Base-by-base conservation (phyloP, 202 grass and related monocot genomes). In the Eragrostis tef region DNA sequence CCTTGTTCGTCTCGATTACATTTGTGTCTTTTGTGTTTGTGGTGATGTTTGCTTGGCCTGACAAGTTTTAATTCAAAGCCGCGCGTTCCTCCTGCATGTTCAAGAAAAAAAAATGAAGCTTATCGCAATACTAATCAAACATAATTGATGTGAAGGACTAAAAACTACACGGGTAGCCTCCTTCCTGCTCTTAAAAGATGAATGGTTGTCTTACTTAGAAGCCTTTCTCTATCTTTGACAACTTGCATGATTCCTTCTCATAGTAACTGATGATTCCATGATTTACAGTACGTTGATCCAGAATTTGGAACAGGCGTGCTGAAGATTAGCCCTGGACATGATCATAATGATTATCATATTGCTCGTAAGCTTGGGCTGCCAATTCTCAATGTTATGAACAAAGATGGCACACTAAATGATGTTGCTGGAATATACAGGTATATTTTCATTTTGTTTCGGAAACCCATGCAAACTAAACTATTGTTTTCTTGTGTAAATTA, bases 321-420 rank as follows among this genome's bases (percentile, higher is more conserved):
- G 85, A 98, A 98, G 77, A 98, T 98, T 75, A 98, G 95, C 78
- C 95, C 95, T 85, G 95, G 92, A 67, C 95, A 98, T 89, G 95
- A 98, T 80, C 95, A 98, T 56, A 98, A 98, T 78, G 95, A 98
- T 91, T 98, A 98, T 88, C 92, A 98, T 86, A 94, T 98, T 87
- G 88, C 95, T 85, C 88, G 92, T 84, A 98, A 98, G 87, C 92
- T 98, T 89, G 95, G 95, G 39, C 79, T 98, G 64, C 95, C 95
- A 57, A 93, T 98, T 70, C 92, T 98, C 19, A 98, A 98, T 85
- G 85, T 91, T 78, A 95, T 98, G 90, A 98, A 98, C 81, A 98
- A 98, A 93, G 92, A 98, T 86, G 95, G 95, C 46, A 98, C 95
- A 4, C 64, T 98, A 67, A 98, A 98, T 85, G 95, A 98, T 77